Conservation (phyloP, 345 rosid species). For the Mallotus nudiflorus region DNA sequence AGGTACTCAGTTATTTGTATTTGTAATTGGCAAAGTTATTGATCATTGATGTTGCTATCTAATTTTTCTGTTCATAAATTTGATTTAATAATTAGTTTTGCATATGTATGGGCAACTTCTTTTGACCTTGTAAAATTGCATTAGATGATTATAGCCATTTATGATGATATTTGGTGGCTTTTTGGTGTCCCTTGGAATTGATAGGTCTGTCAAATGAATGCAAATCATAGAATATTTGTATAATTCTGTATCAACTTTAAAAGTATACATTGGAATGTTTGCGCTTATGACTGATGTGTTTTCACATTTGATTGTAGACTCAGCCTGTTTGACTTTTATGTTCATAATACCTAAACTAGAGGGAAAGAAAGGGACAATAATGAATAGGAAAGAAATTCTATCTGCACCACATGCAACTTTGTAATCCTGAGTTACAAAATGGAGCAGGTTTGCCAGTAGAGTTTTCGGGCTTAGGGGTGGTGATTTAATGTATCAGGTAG, state of each 20-base stretch:
- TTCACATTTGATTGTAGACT: background rate
- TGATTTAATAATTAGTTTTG: background rate
- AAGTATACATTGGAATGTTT: background rate
- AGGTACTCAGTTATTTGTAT: constrained; percentile 43
- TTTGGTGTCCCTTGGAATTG: background rate
- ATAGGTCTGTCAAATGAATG: background rate
- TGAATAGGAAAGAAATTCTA: background rate
- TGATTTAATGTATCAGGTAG: too few species aligned
- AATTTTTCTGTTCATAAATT: background rate
- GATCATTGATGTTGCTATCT: constrained; percentile 1
- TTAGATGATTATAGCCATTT: background rate
- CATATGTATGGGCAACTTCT: background rate
- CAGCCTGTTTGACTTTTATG: background rate
- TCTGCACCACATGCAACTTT: background rate
- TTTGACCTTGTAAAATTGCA: constrained; percentile 8
- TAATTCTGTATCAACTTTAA: too few species aligned
- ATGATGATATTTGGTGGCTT: background rate
- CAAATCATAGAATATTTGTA: too few species aligned
- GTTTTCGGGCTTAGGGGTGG: background rate
- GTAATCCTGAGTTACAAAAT: background rate
- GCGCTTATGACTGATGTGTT: background rate
- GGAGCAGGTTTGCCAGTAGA: background rate
- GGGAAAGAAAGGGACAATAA: background rate
- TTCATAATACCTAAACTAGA: background rate
- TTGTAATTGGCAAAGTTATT: background rate